Conservation (phyloP, 164 flowering plant species). For the Piper longum region DNA sequence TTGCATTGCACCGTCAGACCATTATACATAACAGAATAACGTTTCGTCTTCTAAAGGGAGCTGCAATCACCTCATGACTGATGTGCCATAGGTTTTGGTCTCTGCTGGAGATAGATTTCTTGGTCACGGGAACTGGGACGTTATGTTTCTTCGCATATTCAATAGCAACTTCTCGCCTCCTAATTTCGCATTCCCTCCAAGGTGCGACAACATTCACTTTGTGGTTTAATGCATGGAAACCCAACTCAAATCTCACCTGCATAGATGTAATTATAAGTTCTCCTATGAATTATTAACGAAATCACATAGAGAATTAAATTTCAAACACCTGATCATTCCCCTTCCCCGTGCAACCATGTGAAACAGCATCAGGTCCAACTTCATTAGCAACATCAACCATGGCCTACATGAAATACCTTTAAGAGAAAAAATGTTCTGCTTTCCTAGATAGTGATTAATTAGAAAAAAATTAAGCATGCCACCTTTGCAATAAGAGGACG, state of each 20-base stretch:
- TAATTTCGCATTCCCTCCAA: conserved; percentile 96
- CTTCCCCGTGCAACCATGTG: conserved; percentile 98
- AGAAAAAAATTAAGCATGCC: conserved; percentile 13
- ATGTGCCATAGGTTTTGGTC: conserved; percentile 95
- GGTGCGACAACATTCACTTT: conserved; percentile 90
- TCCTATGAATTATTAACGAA: no score
- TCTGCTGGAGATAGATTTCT: conserved; percentile 90
- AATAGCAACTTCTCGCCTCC: conserved; percentile 92
- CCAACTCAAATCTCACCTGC: conserved; percentile 93
- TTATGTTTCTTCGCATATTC: conserved; percentile 93
- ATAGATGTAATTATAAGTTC: no score
- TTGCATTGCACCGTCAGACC: no score
- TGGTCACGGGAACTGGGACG: conserved; percentile 95
- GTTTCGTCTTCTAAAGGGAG: no score
- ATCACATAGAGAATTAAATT: no score
- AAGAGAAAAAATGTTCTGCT: no score
- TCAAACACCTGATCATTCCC: conserved; percentile 88
- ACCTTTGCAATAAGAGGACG: conserved; percentile 99
- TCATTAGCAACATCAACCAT: conserved; percentile 87
- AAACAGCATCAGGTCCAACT: conserved; percentile 96
- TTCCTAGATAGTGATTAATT: no score
- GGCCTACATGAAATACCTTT: no score
- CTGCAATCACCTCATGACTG: conserved; percentile 63
- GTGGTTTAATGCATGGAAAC: conserved; percentile 88
- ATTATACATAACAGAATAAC: no score